Conservation (phyloP, 306 rosid species). For the Biancaea sappan region DNA sequence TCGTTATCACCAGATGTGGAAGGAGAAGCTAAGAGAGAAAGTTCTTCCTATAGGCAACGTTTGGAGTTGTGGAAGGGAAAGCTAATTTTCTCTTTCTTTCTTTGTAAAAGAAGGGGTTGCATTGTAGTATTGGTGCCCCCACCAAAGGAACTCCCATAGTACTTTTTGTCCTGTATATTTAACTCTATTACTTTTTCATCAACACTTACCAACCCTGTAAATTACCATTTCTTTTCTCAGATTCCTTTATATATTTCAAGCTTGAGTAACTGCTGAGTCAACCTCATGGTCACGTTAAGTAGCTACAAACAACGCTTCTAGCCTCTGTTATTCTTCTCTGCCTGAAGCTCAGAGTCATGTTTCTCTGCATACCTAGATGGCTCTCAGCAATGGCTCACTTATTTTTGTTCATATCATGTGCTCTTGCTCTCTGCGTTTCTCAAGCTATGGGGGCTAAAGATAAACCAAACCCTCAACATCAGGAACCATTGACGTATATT, state of each 20-base stretch:
- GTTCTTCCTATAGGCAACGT: background rate
- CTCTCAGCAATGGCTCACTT: background rate
- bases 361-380: constrained; percentile 22
- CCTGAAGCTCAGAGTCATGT: constrained; percentile 28
- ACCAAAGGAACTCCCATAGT: background rate
- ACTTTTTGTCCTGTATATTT: background rate
- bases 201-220: background rate
- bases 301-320: background rate
- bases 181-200: background rate
- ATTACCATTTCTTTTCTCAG: background rate
- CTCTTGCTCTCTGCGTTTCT: constrained; percentile 34
- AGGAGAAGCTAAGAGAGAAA: background rate
- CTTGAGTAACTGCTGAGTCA: background rate
- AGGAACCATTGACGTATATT: constrained; percentile 55
- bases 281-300: background rate
- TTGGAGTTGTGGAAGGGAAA: background rate
- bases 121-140: background rate
- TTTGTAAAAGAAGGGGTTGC: background rate
- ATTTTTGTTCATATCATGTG: constrained; percentile 30
- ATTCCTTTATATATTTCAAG: background rate
- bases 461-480: constrained; percentile 24
- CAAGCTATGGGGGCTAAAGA: constrained; percentile 14
- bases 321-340: background rate
- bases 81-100: background rate
- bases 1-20: background rate